Evolutionary conservation across 805 yeast genomes (phyloP).

Genomic region (Zygosaccharomyces gambellarensis): DNA sequence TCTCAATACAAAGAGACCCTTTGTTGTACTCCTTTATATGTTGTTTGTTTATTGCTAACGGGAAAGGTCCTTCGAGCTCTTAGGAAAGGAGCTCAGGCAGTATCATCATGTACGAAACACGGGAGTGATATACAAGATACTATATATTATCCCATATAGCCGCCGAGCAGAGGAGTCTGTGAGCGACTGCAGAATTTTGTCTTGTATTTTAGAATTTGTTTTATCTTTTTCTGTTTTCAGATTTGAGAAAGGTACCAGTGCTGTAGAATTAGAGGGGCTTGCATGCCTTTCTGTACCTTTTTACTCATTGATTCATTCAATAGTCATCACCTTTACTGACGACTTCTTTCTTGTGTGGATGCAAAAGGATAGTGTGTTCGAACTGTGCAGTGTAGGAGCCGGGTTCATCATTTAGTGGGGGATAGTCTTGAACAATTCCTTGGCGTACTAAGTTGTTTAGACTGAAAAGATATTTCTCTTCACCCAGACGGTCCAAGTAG

Average conservation of each 20-base stretch:
- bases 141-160: background rate
- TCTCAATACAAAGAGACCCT: conserved; percentile 1
- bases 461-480: conserved; percentile 85
- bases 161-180: background rate
- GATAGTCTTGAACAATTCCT: conserved; percentile 89
- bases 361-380: conserved; percentile 89
- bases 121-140: background rate
- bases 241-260: background rate
- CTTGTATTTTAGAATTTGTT: background rate
- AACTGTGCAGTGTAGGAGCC: conserved; percentile 95
- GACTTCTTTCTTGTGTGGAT: conserved; percentile 89
- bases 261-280: background rate
- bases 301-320: conserved; percentile 29
- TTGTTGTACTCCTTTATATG: conserved; percentile 1
- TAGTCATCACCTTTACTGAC: conserved; percentile 94
- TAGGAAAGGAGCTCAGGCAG: conserved; percentile 1
- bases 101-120: background rate
- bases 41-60: conserved; percentile 4
- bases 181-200: background rate
- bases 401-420: conserved; percentile 77
- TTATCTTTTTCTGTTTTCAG: background rate
- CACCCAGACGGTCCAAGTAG: conserved; percentile 85
- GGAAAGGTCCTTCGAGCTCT: conserved; percentile 1
- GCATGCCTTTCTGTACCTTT: background rate
- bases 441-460: conserved; percentile 77